phyloP scores from a whole-genome alignment of 176 grass and related monocot species.

The Carex scoparia region DNA sequence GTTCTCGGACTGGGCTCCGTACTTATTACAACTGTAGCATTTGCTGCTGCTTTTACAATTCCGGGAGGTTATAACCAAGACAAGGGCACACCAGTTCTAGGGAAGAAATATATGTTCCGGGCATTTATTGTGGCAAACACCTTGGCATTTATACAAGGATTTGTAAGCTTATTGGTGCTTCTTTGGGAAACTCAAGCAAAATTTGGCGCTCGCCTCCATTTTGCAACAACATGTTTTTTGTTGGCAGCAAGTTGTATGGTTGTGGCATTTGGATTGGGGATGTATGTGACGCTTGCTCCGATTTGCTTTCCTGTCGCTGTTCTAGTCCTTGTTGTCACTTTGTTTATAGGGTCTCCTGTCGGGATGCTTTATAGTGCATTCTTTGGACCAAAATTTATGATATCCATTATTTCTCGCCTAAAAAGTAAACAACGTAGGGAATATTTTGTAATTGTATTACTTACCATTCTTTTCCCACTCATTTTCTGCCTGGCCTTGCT shows the following conservation, averaged over 20 bases:
- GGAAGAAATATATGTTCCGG: background rate
- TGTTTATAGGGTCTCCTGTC: too few relatives aligned
- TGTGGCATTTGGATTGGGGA: background rate
- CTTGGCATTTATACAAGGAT: background rate
- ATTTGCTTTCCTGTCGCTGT: background rate
- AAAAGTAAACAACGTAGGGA: too few relatives aligned
- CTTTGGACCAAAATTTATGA: too few relatives aligned
- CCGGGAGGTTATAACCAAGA: background rate
- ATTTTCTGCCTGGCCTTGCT: too few relatives aligned
- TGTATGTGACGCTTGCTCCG: background rate
- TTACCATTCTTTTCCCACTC: too few relatives aligned
- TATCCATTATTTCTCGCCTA: too few relatives aligned
- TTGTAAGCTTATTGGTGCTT: background rate
- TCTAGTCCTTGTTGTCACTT: background rate
- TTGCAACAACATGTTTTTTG: too few relatives aligned
- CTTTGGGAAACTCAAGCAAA: background rate
- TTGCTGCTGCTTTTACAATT: background rate
- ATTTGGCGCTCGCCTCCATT: accelerated
- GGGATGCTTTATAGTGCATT: too few relatives aligned
- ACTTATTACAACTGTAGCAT: background rate
- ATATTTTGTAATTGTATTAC: too few relatives aligned
- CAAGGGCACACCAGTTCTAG: background rate
- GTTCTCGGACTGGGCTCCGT: slow-evolving; percentile 1
- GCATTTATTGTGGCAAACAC: background rate
- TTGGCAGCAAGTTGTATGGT: background rate